Base-by-base conservation (phyloP, 2,329 filamentous ascomycete genomes). In the Grosmannia serpens region DNA sequence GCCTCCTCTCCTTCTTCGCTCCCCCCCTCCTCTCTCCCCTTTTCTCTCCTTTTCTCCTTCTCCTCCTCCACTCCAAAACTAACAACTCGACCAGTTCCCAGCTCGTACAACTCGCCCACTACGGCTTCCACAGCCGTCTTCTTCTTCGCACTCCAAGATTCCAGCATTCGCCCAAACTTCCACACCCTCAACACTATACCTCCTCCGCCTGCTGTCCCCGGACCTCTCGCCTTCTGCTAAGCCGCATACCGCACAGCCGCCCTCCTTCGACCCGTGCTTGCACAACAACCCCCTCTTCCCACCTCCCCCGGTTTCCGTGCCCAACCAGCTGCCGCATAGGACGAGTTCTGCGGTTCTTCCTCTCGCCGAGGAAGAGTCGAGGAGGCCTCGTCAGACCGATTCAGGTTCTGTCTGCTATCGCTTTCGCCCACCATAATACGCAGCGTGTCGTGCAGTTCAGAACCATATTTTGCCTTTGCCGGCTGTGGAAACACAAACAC, bases 311-410 rank as follows among this genome's bases (percentile, higher is more conserved):
- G 81, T 79, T 74, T 81, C 77, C 72, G 76, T 81, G 73, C 75
- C 81, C 76, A 76, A 79, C 83, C 88, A 95, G 89, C 92, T 97
- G 94, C 94, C 94, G 94, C 92, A 99, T 99, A 97, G 90, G 89
- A 95, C 88, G 86, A 84, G 84, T 86, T 86, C 84, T 84, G 83
- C 86, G 88, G 88, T 91, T 95, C 92, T 97, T 97, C 92, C 91
- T 96, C 92, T 94, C 79, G 80, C 79, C 76, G 92, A 91, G 94
- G 94, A 92, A 95, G 94, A 94, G 90, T 96, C 91, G 88, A 90
- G 88, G 87, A 92, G 90, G 87, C 89, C 89, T 90, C 88, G 90
- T 87, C 89, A 88, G 84, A 85, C 86, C 82, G 86, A 81, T 81
- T 82, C 88, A 82, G 89, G 87, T 86, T 87, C 89, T 82, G 88